phyloP scores from a whole-genome alignment of 495 filamentous ascomycete species.

The Penicillium mononematosum region DNA sequence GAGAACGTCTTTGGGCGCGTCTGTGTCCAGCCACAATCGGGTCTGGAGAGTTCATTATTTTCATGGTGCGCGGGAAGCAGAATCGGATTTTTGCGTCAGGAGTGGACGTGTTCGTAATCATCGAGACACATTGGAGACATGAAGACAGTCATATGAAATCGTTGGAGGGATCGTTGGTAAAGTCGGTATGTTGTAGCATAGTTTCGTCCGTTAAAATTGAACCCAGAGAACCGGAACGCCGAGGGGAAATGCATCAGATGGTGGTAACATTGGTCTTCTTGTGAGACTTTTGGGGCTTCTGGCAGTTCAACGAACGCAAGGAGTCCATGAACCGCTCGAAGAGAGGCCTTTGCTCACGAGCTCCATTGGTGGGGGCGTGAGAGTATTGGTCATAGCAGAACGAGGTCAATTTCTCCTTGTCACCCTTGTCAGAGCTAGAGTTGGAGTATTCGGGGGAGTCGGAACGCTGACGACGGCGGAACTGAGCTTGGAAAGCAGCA shows the following conservation, averaged over 20 bases:
- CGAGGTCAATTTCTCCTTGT: slow-evolving; percentile 34
- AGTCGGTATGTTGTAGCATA: slow-evolving; percentile 12
- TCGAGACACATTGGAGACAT: slow-evolving; percentile 15
- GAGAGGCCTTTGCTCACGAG: slow-evolving; percentile 28
- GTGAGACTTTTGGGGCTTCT: slow-evolving; percentile 21
- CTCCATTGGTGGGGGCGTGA: slow-evolving; percentile 15
- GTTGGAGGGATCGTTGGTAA: slow-evolving; percentile 14
- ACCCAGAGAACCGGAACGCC: slow-evolving; percentile 15
- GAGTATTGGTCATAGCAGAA: slow-evolving; percentile 42
- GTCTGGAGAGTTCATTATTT: slow-evolving; percentile 17
- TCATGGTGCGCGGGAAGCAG: slow-evolving; percentile 11
- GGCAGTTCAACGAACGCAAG: slow-evolving; percentile 35
- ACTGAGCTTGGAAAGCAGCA: slow-evolving; percentile 42
- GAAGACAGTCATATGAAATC: slow-evolving; percentile 12
- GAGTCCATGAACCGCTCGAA: slow-evolving; percentile 38
- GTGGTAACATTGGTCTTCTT: slow-evolving; percentile 23
- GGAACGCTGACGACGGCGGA: slow-evolving; percentile 38
- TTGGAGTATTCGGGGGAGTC: slow-evolving; percentile 28
- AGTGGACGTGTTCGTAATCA: slow-evolving; percentile 20
- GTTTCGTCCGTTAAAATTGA: slow-evolving; percentile 6
- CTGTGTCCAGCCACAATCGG: slow-evolving; percentile 7
- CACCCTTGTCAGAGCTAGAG: slow-evolving; percentile 10
- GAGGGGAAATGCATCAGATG: slow-evolving; percentile 16
- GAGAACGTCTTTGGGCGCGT: slow-evolving; percentile 9
- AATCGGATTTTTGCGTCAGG: slow-evolving; percentile 10